Percentiles rank a stretch among this genome's conserved stretches.
Conservation (phyloP, 108 stramenopile genomes). For the Hondaea fermentalgiana region DNA sequence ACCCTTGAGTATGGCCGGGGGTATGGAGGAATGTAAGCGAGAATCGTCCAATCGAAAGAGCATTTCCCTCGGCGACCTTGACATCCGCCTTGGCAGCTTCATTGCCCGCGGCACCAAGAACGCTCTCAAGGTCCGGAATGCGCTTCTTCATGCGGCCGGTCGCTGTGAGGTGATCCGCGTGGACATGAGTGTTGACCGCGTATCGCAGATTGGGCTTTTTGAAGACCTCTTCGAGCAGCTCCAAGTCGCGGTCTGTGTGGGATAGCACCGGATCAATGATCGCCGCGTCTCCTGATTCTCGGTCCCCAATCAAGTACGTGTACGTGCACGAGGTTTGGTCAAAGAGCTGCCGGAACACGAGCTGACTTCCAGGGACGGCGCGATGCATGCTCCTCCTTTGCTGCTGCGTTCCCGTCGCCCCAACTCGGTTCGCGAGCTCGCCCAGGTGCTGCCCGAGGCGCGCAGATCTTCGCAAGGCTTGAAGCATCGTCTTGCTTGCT, state of each 20-base stretch:
- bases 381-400: no score
- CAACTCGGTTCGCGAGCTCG: no score
- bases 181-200: slow-evolving; percentile 67
- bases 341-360: slow-evolving; percentile 69
- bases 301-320: slow-evolving; percentile 74
- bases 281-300: slow-evolving; percentile 66
- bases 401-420: no score
- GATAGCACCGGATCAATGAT: slow-evolving; percentile 81
- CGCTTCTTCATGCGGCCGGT: slow-evolving; percentile 59
- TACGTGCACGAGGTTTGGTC: slow-evolving; percentile 77
- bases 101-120: slow-evolving; percentile 50
- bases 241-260: slow-evolving; percentile 79
- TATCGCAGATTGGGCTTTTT: slow-evolving; percentile 58
- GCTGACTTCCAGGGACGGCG: not conserved
- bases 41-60: slow-evolving; percentile 59
- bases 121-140: slow-evolving; percentile 52
- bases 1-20: slow-evolving; percentile 77
- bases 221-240: slow-evolving; percentile 52
- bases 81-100: slow-evolving; percentile 64
- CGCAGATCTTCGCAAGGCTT: no score
- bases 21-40: slow-evolving; percentile 56
- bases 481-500: no score
- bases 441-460: no score
- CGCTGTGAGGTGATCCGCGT: slow-evolving; percentile 82
- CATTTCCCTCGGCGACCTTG: slow-evolving; percentile 51